Evolutionary conservation across 768 basidiomycete genomes (phyloP).

Genomic region (Mycena amicta): DNA sequence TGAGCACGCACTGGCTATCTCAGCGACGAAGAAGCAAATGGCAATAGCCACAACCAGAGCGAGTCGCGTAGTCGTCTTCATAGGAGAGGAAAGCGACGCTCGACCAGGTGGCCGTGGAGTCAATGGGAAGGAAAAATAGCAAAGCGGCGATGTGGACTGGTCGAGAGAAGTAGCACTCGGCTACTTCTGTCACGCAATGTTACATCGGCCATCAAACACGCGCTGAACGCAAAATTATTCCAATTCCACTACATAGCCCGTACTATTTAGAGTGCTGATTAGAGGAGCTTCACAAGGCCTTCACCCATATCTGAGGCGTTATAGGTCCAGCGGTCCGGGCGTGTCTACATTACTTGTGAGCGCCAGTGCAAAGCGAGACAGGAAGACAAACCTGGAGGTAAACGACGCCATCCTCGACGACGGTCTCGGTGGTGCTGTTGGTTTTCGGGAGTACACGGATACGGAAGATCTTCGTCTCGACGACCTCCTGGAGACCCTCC

Average conservation of each 20-base stretch:
- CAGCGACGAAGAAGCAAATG: conserved; percentile 50
- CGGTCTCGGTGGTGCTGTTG: conserved; percentile 32
- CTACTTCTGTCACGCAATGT: no score
- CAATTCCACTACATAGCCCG: not conserved
- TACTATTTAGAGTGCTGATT: not conserved
- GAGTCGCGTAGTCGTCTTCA: conserved; percentile 53
- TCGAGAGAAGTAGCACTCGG: no score
- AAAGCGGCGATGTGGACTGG: not conserved
- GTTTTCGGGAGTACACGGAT: conserved; percentile 39
- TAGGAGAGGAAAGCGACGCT: conserved; percentile 9
- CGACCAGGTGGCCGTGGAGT: not conserved
- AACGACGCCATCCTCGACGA: conserved; percentile 38
- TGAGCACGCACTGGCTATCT: conserved; percentile 44
- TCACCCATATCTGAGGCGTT: conserved; percentile 27
- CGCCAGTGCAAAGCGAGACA: not conserved
- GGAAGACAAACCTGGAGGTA: conserved; percentile 35
- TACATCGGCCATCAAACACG: no score
- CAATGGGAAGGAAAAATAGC: not conserved
- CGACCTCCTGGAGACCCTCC: conserved; percentile 40
- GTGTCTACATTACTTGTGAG: conserved; percentile 19
- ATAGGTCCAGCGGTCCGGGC: conserved; percentile 27
- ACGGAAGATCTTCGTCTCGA: conserved; percentile 40
- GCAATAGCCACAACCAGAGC: conserved; percentile 50
- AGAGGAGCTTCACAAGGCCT: conserved; percentile 29
- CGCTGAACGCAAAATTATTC: not conserved